Evolutionary conservation across 305 asterid species (phyloP), one percentile per base, ranked within the genome.

Genomic region (Fraxinus ornus): DNA sequence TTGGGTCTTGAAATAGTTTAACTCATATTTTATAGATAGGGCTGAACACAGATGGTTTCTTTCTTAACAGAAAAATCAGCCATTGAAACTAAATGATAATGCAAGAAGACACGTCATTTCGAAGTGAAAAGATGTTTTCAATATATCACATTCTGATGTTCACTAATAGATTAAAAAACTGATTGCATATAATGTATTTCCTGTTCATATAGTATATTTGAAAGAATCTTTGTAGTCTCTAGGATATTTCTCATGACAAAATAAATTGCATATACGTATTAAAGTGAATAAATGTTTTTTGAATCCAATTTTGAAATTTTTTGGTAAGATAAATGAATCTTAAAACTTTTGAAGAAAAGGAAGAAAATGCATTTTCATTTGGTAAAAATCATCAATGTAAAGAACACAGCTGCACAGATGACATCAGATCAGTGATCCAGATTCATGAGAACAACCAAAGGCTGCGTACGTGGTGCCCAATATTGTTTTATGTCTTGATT

Each of bases 361-460:
- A 78, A 64, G 68, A 68, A 24, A 73, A 78, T 9, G 30, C 70
- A 81, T 33, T 39, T 77, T 78, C 66, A 15, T 57, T 35, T 71
- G 64, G 60, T 47, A 68, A 52, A n/a, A 57, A n/a, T 26, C 75
- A 12, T 68, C 36, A 68, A 68, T 68, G 37, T 28, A 68, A 26
- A 68, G 39, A 68, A 68, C 21, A 28, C 21, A 68, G 37, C 19
- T 68, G 75, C 75, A 22, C 17, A 8, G 72, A 28, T 62, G 7
- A 62, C 72, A 24, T 24, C 33, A 62, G 17, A 64, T 44, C 75
- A 76, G 78, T 47, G 13, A 76, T 76, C 82, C 76, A 76, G 60
- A 62, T 62, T 22, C 72, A 62, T 10, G 72, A 62, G 72, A 9
- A 62, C 37, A 28, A 28, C 17, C 19, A 26, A 68, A 28, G 37